phyloP scores from a whole-genome alignment of 1,284 basidiomycete species.

The Flammula alnicola region DNA sequence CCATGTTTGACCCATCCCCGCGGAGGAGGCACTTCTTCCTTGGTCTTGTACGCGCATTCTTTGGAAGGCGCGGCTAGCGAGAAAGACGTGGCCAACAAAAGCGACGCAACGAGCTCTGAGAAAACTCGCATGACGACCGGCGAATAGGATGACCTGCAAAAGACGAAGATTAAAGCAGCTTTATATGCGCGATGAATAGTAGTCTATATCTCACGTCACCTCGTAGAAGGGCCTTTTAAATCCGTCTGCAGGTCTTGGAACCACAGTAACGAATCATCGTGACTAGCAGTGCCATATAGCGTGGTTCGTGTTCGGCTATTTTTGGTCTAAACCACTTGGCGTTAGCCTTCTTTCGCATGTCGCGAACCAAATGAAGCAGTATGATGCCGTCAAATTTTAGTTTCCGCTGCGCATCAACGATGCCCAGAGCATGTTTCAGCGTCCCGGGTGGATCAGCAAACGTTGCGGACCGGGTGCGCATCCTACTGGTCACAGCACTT shows the following conservation, averaged over 20 bases:
- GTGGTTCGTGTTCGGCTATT: background rate
- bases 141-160: background rate
- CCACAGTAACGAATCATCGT: background rate
- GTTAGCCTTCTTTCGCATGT: background rate
- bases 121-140: conserved; percentile 14
- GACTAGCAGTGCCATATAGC: background rate
- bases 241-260: background rate
- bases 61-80: conserved; percentile 24
- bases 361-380: no score
- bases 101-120: conserved; percentile 15
- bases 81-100: conserved; percentile 16
- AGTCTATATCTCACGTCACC: conserved; percentile 16
- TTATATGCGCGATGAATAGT: conserved; percentile 8
- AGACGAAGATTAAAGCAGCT: background rate
- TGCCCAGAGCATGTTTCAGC: no score
- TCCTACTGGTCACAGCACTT: no score
- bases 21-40: conserved; percentile 47
- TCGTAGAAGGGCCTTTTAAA: conserved; percentile 2
- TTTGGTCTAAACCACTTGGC: background rate
- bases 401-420: no score
- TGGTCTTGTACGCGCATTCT: conserved; percentile 31
- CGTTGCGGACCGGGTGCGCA: no score
- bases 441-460: no score
- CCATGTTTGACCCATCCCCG: conserved; percentile 53
- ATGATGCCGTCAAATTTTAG: no score